A percentile compares a stretch with the other conserved stretches of the same genome.
Evolutionary conservation across 805 yeast species (phyloP).

Genomic region (Ogataea corticis): DNA sequence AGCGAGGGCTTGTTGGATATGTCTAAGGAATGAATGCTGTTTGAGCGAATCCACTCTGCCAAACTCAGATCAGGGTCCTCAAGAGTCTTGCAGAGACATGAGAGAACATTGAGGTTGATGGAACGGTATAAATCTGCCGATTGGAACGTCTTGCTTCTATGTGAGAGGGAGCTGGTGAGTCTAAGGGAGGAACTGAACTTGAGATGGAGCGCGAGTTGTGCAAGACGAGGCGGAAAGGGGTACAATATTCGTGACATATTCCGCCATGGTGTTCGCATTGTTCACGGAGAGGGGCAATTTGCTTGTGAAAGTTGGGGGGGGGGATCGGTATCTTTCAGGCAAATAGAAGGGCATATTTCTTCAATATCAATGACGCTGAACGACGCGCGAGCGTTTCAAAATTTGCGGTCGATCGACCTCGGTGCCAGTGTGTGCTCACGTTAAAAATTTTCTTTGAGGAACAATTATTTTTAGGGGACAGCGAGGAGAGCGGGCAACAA

Average conservation of each 20-base stretch:
- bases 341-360: no score
- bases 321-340: neutral
- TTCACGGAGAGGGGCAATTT: neutral
- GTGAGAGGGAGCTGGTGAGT: neutral
- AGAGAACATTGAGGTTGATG: neutral
- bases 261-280: neutral
- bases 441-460: slow-evolving; percentile 11
- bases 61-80: neutral
- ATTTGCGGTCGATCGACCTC: neutral
- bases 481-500: slow-evolving; percentile 8
- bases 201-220: no score
- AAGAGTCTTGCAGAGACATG: neutral
- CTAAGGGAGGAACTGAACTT: no score
- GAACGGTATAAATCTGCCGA: neutral
- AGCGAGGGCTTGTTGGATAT: neutral
- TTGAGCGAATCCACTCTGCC: neutral
- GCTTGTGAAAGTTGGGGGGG: neutral
- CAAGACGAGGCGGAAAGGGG: no score
- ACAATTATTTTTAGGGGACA: slow-evolving; percentile 8
- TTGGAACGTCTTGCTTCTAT: neutral
- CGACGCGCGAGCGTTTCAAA: slow-evolving; percentile 1
- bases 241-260: neutral
- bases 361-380: no score
- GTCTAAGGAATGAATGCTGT: neutral
- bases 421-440: slow-evolving; percentile 8